Evolutionary conservation across 192 early-diverging fungal genomes (phyloP).

Genomic region (Umbelopsis isabellina): DNA sequence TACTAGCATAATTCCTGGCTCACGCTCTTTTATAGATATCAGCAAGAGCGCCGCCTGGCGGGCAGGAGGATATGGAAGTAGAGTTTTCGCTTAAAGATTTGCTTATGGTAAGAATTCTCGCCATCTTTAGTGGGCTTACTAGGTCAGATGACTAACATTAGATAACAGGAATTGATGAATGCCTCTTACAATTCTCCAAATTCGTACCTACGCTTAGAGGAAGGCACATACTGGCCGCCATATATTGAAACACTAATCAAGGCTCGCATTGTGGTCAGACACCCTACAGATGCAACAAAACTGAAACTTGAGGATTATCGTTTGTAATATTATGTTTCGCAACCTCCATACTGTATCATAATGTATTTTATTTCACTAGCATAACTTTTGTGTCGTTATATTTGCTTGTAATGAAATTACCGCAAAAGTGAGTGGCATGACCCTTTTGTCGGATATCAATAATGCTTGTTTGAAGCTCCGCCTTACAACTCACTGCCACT

Average conservation of each 20-base stretch:
- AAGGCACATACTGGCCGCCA: constrained; percentile 53
- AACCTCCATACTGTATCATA: neutral
- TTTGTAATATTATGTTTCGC: neutral
- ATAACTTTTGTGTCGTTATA: neutral
- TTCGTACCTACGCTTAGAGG: constrained; percentile 47
- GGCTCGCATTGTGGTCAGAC: constrained; percentile 51
- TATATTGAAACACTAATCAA: constrained; percentile 57
- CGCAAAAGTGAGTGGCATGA: neutral
- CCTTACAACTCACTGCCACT: neutral
- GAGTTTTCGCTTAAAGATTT: constrained; percentile 27
- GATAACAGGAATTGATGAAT: constrained; percentile 57
- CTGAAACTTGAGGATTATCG: constrained; percentile 49
- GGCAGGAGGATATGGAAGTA: neutral
- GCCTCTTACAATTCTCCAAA: constrained; percentile 40
- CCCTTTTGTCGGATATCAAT: neutral
- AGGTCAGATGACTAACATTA: neutral
- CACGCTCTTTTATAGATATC: neutral
- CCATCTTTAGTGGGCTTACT: neutral
- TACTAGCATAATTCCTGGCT: neutral
- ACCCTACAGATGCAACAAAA: constrained; percentile 48
- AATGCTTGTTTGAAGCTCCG: neutral
- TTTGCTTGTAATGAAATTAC: neutral
- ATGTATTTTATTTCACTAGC: neutral
- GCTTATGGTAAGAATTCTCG: constrained; percentile 18
- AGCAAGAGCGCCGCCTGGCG: neutral